These are phyloP conservation scores for Picea glauca DNA, from an alignment of 75 land plant genomes.

Conservation along the genomic window DNA sequence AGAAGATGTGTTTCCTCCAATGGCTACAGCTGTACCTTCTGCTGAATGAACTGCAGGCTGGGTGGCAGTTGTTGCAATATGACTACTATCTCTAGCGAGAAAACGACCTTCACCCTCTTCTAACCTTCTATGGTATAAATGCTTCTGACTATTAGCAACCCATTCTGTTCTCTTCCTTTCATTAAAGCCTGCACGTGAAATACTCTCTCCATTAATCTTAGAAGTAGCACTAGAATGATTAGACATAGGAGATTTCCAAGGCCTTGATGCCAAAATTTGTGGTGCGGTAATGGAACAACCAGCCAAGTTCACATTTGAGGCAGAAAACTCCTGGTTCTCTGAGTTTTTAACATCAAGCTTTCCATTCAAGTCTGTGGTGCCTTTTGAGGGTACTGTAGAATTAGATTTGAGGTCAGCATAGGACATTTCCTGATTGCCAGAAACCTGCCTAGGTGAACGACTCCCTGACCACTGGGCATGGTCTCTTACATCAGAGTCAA, in stretches of 20 bases:
- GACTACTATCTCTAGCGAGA: neutral
- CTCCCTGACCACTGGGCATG: neutral
- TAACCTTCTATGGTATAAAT: neutral
- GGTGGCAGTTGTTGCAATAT: neutral
- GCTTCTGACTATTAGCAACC: neutral
- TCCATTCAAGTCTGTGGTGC: neutral
- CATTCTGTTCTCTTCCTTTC: constrained; percentile 7
- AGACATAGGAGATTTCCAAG: neutral
- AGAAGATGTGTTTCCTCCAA: neutral
- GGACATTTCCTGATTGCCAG: constrained; percentile 3
- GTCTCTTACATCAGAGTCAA: constrained; percentile 8
- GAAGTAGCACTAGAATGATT: neutral
- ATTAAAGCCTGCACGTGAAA: neutral
- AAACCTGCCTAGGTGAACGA: constrained; percentile 4
- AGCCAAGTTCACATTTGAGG: neutral
- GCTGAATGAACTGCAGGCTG: neutral
- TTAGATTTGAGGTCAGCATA: neutral
- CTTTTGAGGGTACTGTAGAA: neutral
- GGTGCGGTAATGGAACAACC: neutral
- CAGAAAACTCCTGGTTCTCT: neutral
- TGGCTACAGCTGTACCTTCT: constrained; percentile 12
- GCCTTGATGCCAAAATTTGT: neutral
- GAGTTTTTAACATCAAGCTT: neutral
- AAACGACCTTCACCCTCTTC: neutral
- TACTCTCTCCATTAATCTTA: neutral